Percentiles rank a stretch among this genome's conserved stretches.
These are phyloP conservation scores for Rhododendron williamsianum DNA, from an alignment of 148 eudicot species.

Conservation along the genomic window DNA sequence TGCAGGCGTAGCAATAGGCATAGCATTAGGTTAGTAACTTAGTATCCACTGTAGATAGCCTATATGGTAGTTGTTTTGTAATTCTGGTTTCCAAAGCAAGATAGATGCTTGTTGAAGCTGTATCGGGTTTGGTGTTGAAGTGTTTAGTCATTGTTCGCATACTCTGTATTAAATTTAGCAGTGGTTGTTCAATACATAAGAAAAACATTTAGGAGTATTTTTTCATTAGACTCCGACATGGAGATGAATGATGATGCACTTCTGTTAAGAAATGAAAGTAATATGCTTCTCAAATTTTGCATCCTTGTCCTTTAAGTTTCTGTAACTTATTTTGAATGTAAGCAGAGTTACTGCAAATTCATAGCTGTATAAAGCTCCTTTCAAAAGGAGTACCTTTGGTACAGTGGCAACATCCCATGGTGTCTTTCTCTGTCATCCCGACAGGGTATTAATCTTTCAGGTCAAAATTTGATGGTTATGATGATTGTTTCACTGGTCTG, in stretches of 20 bases:
- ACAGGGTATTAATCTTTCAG: background rate
- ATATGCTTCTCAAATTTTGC: background rate
- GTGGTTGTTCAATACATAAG: background rate
- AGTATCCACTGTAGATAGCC: background rate
- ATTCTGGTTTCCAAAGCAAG: background rate
- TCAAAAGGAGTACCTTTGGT: background rate
- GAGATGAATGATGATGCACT: background rate
- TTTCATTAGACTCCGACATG: background rate
- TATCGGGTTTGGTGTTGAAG: background rate
- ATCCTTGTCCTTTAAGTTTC: background rate
- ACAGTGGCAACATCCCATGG: background rate
- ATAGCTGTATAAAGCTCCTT: background rate
- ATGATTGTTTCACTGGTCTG: conserved; percentile 14
- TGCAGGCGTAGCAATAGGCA: background rate
- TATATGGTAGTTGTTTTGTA: background rate
- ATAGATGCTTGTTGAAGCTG: background rate
- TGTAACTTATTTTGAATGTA: no score
- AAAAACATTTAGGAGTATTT: background rate
- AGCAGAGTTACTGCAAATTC: background rate
- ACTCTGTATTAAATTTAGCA: background rate
- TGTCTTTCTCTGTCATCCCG: background rate
- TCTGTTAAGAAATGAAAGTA: background rate
- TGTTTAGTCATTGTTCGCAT: background rate
- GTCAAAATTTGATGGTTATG: background rate
- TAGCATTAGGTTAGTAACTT: background rate